phyloP scores from a whole-genome alignment of 768 basidiomycete species.

The Coprinopsis marcescibilis region DNA sequence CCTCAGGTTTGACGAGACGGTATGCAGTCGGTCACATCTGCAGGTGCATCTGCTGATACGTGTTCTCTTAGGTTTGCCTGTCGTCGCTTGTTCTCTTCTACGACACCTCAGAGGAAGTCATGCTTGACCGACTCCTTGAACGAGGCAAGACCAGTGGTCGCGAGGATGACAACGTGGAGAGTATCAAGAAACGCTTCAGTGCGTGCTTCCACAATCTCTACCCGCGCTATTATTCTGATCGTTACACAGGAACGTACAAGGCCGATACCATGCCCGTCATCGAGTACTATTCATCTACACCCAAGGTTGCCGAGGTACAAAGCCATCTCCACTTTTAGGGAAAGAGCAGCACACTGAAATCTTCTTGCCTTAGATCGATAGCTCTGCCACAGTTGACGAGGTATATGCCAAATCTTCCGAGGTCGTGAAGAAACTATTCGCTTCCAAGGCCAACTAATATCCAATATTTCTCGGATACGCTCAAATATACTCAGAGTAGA shows the following conservation, averaged over 20 bases:
- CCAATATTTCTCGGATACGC: background rate
- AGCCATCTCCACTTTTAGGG: background rate
- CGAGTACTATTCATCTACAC: conserved; percentile 59
- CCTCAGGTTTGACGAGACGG: conserved; percentile 79
- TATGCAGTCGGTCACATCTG: conserved; percentile 27
- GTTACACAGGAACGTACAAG: conserved; percentile 65
- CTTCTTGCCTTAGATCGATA: conserved; percentile 49
- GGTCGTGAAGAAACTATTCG: conserved; percentile 36
- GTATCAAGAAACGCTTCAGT: conserved; percentile 97
- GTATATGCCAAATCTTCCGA: conserved; percentile 55
- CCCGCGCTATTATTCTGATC: background rate
- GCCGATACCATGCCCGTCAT: conserved; percentile 93
- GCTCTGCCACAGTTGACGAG: conserved; percentile 59
- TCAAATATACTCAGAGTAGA: conserved; percentile 6
- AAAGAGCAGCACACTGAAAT: no score
- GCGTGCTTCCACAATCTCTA: conserved; percentile 22
- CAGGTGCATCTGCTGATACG: conserved; percentile 4
- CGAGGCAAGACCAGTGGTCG: conserved; percentile 91
- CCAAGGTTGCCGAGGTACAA: conserved; percentile 79
- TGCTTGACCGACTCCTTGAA: conserved; percentile 80
- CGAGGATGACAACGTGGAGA: conserved; percentile 93
- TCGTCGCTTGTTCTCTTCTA: conserved; percentile 83
- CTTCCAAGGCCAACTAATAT: conserved; percentile 11
- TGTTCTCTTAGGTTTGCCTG: conserved; percentile 67
- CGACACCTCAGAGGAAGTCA: conserved; percentile 80